A percentile compares a stretch with the other conserved stretches of the same genome.
Evolutionary conservation across 116 monocot genomes (phyloP).

Genomic region (Trichopus zeylanicus): DNA sequence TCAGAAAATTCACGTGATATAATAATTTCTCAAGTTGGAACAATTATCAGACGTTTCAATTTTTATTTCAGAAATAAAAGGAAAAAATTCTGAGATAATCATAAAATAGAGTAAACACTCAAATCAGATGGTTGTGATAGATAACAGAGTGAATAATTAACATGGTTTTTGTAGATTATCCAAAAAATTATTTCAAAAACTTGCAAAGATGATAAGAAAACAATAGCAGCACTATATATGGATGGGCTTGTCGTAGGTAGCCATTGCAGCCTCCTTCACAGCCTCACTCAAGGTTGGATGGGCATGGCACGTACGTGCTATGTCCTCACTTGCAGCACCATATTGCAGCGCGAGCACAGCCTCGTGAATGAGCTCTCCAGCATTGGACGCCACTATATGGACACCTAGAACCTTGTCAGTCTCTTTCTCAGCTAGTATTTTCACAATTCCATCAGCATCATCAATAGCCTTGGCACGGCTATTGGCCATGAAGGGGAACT

Average conservation of each 20-base stretch:
- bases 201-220: not conserved
- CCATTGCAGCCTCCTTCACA: slow-evolving; percentile 90
- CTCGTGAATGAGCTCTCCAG: slow-evolving; percentile 68
- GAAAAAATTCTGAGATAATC: not conserved
- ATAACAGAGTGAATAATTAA: not conserved
- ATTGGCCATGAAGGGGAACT: slow-evolving; percentile 80
- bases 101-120: not conserved
- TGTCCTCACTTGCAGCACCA: slow-evolving; percentile 75
- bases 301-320: slow-evolving; percentile 72
- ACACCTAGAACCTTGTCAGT: slow-evolving; percentile 63
- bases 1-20: too few species aligned
- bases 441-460: slow-evolving; percentile 67
- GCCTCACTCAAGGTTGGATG: slow-evolving; percentile 94
- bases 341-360: slow-evolving; percentile 54
- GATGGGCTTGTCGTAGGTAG: slow-evolving; percentile 88
- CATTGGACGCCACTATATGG: slow-evolving; percentile 61
- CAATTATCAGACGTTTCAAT: too few species aligned
- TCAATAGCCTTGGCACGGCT: slow-evolving; percentile 77
- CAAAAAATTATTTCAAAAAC: slow-evolving; percentile 5
- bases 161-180: not conserved
- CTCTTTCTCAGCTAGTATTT: slow-evolving; percentile 66
- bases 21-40: too few species aligned
- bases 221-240: slow-evolving; percentile 35
- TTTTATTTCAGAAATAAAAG: not conserved
- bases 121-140: not conserved